Evolutionary conservation across 2,329 filamentous ascomycete species (phyloP).

Genomic region (Exophiala aquamarina): DNA sequence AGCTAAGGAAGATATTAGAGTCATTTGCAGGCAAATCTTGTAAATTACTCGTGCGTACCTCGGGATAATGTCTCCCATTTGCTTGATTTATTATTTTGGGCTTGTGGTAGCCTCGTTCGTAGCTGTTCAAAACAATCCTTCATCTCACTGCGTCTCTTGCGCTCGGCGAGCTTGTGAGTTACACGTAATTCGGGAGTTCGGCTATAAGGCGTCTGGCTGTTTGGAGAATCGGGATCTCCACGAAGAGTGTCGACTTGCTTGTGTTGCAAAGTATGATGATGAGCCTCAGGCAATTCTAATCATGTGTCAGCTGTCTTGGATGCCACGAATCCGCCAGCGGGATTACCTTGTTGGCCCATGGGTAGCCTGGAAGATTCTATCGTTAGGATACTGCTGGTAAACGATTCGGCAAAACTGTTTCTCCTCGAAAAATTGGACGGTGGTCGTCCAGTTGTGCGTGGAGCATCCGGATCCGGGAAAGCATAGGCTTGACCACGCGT

Average conservation of each 20-base stretch:
- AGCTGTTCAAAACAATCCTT: constrained; percentile 52
- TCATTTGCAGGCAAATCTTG: too few relatives aligned
- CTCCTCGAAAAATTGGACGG: constrained; percentile 43
- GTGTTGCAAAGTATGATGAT: constrained; percentile 50
- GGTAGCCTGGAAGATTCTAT: constrained; percentile 56
- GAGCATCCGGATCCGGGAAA: constrained; percentile 49
- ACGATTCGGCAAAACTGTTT: constrained; percentile 47
- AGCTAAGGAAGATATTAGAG: constrained; percentile 33
- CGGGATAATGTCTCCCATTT: constrained; percentile 53
- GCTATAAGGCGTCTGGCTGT: constrained; percentile 48
- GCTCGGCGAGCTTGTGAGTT: constrained; percentile 51
- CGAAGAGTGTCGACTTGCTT: constrained; percentile 49
- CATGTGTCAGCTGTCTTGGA: background rate
- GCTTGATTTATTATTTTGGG: constrained; percentile 52
- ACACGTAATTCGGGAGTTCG: constrained; percentile 50
- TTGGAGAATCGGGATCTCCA: constrained; percentile 43
- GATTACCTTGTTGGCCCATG: constrained; percentile 48
- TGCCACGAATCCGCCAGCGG: background rate
- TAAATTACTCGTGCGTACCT: constrained; percentile 32
- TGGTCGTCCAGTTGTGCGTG: constrained; percentile 32
- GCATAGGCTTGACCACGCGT: constrained; percentile 52
- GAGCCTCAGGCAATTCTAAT: constrained; percentile 47
- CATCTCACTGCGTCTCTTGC: constrained; percentile 54
- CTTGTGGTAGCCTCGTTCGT: constrained; percentile 44
- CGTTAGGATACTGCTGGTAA: constrained; percentile 48